Conservation (phyloP, 805 yeast genomes). For the Candida berthetii region DNA sequence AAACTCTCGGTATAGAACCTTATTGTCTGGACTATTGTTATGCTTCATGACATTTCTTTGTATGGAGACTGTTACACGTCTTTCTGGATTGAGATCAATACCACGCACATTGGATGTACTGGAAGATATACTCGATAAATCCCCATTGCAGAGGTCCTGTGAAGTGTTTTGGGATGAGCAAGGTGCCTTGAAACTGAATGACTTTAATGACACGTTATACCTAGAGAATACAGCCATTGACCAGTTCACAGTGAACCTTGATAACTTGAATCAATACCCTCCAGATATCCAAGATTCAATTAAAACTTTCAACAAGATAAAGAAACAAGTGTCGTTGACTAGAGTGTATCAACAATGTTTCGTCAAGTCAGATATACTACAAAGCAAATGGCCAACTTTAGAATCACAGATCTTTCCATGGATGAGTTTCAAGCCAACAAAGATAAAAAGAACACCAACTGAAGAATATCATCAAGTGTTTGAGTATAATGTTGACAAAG, state of each 20-base stretch:
- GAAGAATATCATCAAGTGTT: neutral
- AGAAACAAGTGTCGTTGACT: neutral
- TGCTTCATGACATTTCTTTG: neutral
- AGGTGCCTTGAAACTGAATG: neutral
- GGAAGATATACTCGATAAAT: neutral
- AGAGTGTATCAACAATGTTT: constrained; percentile 3
- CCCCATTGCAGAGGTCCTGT: neutral
- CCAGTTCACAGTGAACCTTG: neutral
- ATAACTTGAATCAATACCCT: neutral
- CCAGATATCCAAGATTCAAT: neutral
- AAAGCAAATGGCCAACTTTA: neutral
- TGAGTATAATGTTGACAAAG: neutral
- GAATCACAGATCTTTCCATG: constrained; percentile 4
- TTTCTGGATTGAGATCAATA: too few species aligned
- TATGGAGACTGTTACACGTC: neutral
- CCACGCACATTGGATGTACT: neutral
- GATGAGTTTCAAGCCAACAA: constrained; percentile 1
- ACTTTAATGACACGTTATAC: neutral
- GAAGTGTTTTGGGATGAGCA: neutral
- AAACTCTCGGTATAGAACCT: neutral
- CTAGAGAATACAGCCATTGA: neutral
- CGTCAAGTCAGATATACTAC: neutral
- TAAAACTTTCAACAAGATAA: neutral
- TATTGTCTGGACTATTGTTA: neutral
- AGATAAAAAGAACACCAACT: neutral